Percentiles rank a stretch among this genome's conserved stretches.
phyloP scores from a whole-genome alignment of 495 filamentous ascomycete genomes.

The Penicillium bovifimosum region DNA sequence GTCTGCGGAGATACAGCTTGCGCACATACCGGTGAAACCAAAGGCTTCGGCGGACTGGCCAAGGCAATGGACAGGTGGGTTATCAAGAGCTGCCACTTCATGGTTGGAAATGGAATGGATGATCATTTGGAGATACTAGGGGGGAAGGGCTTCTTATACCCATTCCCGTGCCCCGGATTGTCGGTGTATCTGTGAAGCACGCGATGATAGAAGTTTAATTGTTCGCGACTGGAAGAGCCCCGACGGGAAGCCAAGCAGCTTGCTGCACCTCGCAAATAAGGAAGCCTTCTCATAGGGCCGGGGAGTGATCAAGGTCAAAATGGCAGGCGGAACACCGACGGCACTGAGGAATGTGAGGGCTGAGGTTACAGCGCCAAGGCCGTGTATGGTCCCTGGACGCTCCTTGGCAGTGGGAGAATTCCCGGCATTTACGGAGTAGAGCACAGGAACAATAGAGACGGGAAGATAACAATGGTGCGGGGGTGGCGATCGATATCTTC shows the following conservation, averaged over 20 bases:
- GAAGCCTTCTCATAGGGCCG: constrained; percentile 8
- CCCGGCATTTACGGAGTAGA: too few relatives aligned
- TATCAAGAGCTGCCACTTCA: constrained; percentile 12
- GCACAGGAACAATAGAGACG: too few relatives aligned
- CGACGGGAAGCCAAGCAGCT: constrained; percentile 6
- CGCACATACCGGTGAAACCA: constrained; percentile 12
- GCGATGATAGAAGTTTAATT: constrained; percentile 5
- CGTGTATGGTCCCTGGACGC: neutral
- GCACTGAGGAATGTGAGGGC: constrained; percentile 7
- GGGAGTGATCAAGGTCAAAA: neutral
- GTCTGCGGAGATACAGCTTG: neutral
- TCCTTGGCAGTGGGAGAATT: neutral
- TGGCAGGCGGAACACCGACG: constrained; percentile 19
- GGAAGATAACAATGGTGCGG: too few relatives aligned
- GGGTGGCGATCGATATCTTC: too few relatives aligned
- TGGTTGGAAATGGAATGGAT: neutral
- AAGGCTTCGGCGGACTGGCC: constrained; percentile 8
- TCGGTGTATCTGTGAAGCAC: neutral
- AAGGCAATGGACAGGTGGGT: constrained; percentile 5
- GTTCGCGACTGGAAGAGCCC: neutral
- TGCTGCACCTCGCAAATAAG: constrained; percentile 10
- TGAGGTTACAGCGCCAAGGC: constrained; percentile 19
- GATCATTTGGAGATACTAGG: neutral
- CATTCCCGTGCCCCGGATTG: neutral
- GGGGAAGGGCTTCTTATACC: constrained; percentile 6